phyloP scores from a whole-genome alignment of 441 rosid genomes.

The Erodium chrysanthum region DNA sequence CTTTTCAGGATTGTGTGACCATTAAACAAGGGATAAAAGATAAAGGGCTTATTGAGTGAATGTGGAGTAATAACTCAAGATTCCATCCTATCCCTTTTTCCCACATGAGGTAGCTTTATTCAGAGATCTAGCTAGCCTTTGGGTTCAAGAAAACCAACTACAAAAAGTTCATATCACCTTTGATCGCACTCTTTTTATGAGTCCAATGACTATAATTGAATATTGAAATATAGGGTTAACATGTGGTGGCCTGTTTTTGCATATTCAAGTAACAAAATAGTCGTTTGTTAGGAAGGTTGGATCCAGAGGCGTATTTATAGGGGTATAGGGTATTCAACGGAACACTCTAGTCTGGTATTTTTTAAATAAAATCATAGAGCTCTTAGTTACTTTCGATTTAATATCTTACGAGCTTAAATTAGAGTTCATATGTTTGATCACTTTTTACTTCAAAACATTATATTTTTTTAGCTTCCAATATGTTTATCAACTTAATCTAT shows the following conservation, averaged over 20 bases:
- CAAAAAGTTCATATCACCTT: neutral
- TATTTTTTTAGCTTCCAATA: too few relatives aligned
- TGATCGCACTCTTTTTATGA: neutral
- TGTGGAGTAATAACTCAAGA: neutral
- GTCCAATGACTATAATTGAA: neutral
- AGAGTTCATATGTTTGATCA: too few relatives aligned
- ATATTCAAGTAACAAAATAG: slow-evolving; percentile 2
- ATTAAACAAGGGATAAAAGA: neutral
- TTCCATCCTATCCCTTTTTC: neutral
- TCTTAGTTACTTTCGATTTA: too few relatives aligned
- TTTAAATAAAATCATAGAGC: too few relatives aligned
- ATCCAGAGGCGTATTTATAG: too few relatives aligned
- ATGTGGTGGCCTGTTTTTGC: neutral
- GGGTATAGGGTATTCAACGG: too few relatives aligned
- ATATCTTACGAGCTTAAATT: too few relatives aligned
- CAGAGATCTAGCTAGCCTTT: neutral
- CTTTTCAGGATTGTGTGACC: slow-evolving; percentile 3
- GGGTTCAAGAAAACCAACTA: neutral
- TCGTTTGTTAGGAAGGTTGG: neutral
- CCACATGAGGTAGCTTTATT: slow-evolving; percentile 1
- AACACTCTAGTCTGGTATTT: too few relatives aligned
- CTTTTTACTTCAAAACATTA: too few relatives aligned
- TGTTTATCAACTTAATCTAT: too few relatives aligned
- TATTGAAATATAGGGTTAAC: neutral
- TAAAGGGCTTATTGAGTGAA: too few relatives aligned